Base-by-base conservation (phyloP, 257 asterid genomes). In the Lantana camara region DNA sequence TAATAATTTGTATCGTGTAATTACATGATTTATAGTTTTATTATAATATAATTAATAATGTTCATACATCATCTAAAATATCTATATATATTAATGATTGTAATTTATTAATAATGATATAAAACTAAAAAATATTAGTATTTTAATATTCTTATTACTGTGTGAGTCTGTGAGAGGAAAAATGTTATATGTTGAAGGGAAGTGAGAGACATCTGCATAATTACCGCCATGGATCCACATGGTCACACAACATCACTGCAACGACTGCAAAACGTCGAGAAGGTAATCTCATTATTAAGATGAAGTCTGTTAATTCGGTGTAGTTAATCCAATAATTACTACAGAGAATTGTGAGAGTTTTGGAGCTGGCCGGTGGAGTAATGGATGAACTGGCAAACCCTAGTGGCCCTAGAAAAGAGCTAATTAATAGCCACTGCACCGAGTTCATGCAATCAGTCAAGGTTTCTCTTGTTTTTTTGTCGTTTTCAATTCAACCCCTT, bases 301-400 rank as follows among this genome's bases (percentile, higher is more conserved):
- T 47, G 38, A 13, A 37, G 14, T 1, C 34, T 9, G n/a, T 15
- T 9, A 10, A 17, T 15, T 56, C 14, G 2, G 22, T 37, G 35
- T 56, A 17, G 3, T 27, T 3, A 24, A 35, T 51, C 38, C 60
- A 30, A 34, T 40, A 9, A 11, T 10, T 24, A 15, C 53, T 20
- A 54, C 82, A 93, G 97, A 86, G 86, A 76, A 90, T 87, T 45
- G 97, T 90, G 68, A 85, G 95, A 84, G 93, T 83, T 42, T 65
- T 90, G 73, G 96, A 93, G 79, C 74, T 93, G 30, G 99, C 96
- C 0, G 90, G 97, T 49, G 86, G 85, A 14, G 92, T 90, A 52
- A 93, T 93, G 97, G 97, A 93, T 51, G 99, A 90, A 83, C 58
- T 84, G 87, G 86, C 94, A 12, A 87, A 53, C 76, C 95, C 95